Percentiles rank a stretch among this genome's conserved stretches.
phyloP scores from a whole-genome alignment of 768 basidiomycete genomes.

The Leccinum incarnatum region DNA sequence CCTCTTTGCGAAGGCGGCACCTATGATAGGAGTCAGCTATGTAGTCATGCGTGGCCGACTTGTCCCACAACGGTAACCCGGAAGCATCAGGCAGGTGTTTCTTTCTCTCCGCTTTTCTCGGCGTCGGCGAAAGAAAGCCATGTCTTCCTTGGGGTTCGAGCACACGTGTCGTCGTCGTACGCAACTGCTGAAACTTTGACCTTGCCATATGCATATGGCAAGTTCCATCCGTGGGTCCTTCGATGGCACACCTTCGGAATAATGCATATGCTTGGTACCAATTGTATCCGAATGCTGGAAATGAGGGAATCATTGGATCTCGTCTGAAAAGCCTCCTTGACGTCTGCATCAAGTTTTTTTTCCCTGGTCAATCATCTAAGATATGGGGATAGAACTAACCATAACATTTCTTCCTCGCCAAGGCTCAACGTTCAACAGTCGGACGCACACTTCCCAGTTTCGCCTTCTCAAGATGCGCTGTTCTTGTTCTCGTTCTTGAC shows the following conservation, averaged over 20 bases:
- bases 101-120: background rate
- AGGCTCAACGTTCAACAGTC: background rate
- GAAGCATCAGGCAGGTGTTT: background rate
- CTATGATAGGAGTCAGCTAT: background rate
- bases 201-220: background rate
- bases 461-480: background rate
- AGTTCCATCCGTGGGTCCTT: background rate
- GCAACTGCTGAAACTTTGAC: slow-evolving; percentile 1
- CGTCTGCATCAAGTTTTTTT: background rate
- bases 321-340: background rate
- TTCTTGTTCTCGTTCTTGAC: background rate
- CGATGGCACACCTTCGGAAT: slow-evolving; percentile 1
- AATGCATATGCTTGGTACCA: background rate
- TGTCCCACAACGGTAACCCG: background rate
- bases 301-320: background rate
- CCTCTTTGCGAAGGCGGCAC: background rate
- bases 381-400: background rate
- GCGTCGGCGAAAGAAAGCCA: slow-evolving; percentile 5
- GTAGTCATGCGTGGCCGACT: background rate
- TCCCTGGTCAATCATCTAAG: background rate
- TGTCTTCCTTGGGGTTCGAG: background rate
- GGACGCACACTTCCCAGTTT: background rate
- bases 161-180: slow-evolving; percentile 7
- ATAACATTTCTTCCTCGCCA: background rate
- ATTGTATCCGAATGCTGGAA: background rate